Evolutionary conservation across 352 stramenopile species (phyloP).

Genomic region (Phytophthora ramorum): DNA sequence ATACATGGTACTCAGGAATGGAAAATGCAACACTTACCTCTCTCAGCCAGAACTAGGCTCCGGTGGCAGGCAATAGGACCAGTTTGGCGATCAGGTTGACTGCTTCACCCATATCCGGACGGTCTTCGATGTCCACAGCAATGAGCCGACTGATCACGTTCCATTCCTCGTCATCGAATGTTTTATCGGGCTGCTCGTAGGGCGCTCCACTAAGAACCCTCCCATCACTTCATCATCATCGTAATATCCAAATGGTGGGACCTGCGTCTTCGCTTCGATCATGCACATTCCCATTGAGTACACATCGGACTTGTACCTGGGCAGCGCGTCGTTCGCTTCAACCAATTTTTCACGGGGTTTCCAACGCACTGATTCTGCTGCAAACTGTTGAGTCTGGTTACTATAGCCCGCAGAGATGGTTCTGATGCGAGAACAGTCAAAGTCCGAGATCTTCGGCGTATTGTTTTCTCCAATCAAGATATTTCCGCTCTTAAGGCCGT

Average conservation of each 20-base stretch:
- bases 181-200: slow-evolving; percentile 6
- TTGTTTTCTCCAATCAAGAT: slow-evolving; percentile 60
- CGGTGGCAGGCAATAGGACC: background rate
- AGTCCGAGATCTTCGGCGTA: slow-evolving; percentile 34
- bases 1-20: too few species aligned
- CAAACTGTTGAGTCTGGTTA: background rate
- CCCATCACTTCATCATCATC: slow-evolving; percentile 11
- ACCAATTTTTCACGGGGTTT: slow-evolving; percentile 25
- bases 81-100: slow-evolving; percentile 1
- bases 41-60: background rate
- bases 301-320: slow-evolving; percentile 24
- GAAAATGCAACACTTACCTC: background rate
- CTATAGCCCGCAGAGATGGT: slow-evolving; percentile 13
- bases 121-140: slow-evolving; percentile 1
- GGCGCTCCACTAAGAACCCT: slow-evolving; percentile 4
- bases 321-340: background rate
- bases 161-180: slow-evolving; percentile 23
- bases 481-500: slow-evolving; percentile 86
- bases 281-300: slow-evolving; percentile 44
- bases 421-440: slow-evolving; percentile 25
- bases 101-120: background rate
- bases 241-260: slow-evolving; percentile 14
- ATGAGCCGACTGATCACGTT: slow-evolving; percentile 1
- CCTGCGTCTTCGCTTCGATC: slow-evolving; percentile 29
- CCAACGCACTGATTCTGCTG: slow-evolving; percentile 24